These are phyloP conservation scores for Clavulina sp. DNA, from an alignment of 768 basidiomycete genomes.

Conservation along the genomic window DNA sequence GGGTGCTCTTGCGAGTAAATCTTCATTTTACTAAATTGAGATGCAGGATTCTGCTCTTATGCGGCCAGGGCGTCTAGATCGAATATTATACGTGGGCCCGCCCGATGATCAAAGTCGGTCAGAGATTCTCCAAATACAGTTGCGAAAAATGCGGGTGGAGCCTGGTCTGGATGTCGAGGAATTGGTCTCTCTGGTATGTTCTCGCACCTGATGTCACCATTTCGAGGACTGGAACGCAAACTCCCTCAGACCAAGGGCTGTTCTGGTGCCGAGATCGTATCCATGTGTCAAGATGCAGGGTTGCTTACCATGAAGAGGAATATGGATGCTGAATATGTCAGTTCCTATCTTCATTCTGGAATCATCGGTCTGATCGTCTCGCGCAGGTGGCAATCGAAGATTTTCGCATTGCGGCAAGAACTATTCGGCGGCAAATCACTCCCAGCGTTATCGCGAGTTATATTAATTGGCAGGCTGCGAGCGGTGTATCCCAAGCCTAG, in stretches of 20 bases:
- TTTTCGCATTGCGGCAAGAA: constrained; percentile 54
- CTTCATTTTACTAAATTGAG: background rate
- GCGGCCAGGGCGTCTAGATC: constrained; percentile 87
- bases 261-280: constrained; percentile 85
- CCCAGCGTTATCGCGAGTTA: constrained; percentile 57
- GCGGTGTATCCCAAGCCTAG: too few species aligned
- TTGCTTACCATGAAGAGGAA: constrained; percentile 79
- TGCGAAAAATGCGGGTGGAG: constrained; percentile 64
- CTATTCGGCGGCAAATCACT: constrained; percentile 70
- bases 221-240: background rate
- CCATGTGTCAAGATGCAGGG: constrained; percentile 92
- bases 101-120: constrained; percentile 63
- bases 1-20: constrained; percentile 17
- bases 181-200: constrained; percentile 53
- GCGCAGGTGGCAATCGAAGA: constrained; percentile 55
- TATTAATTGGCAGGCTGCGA: constrained; percentile 43
- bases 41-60: constrained; percentile 80
- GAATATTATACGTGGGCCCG: constrained; percentile 85
- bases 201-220: background rate
- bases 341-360: background rate
- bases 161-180: constrained; percentile 43
- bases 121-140: constrained; percentile 72
- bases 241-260: constrained; percentile 72
- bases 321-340: constrained; percentile 33
- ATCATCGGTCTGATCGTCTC: background rate